Evolutionary conservation across 2,329 filamentous ascomycete species (phyloP).

Genomic region (Arthroderma uncinatum): DNA sequence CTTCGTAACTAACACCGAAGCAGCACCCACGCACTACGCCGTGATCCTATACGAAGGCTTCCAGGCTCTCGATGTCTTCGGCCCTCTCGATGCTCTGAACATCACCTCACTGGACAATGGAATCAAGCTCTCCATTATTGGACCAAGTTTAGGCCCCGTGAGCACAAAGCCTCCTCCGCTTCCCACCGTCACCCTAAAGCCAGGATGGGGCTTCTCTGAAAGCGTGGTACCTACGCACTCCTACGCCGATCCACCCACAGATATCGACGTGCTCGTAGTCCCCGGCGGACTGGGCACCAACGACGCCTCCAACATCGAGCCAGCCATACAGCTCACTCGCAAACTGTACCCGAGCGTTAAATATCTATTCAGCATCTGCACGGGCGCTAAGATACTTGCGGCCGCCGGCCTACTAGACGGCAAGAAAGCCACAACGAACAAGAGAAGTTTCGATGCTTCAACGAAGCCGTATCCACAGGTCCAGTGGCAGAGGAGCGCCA

Average conservation of each 20-base stretch:
- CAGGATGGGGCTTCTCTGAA: conserved; percentile 23
- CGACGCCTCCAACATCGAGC: conserved; percentile 20
- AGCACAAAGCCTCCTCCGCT: conserved; percentile 19
- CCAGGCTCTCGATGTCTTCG: conserved; percentile 35
- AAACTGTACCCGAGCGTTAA: conserved; percentile 39
- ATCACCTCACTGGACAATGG: conserved; percentile 17
- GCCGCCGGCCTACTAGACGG: conserved; percentile 50
- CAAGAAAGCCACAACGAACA: conserved; percentile 55
- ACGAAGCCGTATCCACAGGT: conserved; percentile 41
- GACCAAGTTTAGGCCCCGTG: conserved; percentile 25
- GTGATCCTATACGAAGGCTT: conserved; percentile 32
- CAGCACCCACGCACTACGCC: conserved; percentile 12
- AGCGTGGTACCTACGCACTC: conserved; percentile 43
- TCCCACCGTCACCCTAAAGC: conserved; percentile 7
- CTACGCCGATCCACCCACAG: conserved; percentile 39
- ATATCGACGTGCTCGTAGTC: conserved; percentile 53
- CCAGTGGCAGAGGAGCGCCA: conserved; percentile 49
- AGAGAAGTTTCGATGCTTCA: conserved; percentile 44
- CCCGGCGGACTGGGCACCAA: conserved; percentile 49
- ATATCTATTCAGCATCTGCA: conserved; percentile 56
- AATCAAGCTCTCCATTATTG: conserved; percentile 23
- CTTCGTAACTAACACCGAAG: background rate
- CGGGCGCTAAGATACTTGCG: conserved; percentile 50
- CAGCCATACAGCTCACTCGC: conserved; percentile 38
- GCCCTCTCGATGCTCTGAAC: conserved; percentile 40